phyloP scores from a whole-genome alignment of 441 rosid genomes.

The Adansonia gregorii region DNA sequence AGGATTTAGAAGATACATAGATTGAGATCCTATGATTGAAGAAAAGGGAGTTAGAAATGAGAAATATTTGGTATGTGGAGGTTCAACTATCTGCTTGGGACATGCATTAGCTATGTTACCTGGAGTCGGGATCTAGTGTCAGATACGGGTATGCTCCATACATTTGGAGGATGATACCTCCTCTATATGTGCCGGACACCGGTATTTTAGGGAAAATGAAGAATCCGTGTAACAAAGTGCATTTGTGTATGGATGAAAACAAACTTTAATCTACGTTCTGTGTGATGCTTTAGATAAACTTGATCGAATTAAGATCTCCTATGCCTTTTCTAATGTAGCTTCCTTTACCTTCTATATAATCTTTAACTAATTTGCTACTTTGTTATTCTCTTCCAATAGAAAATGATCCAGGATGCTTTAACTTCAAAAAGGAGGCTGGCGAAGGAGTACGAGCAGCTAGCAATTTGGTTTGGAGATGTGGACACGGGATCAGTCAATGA shows the following conservation, averaged over 20 bases:
- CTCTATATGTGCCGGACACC: too few species aligned
- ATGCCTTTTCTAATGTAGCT: background rate
- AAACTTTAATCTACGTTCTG: background rate
- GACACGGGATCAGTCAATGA: constrained; percentile 42
- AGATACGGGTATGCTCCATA: too few species aligned
- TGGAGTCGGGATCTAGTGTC: too few species aligned
- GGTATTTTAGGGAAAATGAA: too few species aligned
- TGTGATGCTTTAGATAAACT: background rate
- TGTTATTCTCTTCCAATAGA: constrained; percentile 37
- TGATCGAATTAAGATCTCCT: background rate
- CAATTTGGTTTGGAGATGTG: constrained; percentile 71
- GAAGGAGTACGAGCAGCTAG: constrained; percentile 76
- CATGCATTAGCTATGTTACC: too few species aligned
- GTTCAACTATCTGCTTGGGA: background rate
- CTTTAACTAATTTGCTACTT: constrained; percentile 13
- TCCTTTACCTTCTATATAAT: background rate
- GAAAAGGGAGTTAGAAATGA: background rate
- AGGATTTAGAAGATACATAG: background rate
- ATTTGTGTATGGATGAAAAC: background rate
- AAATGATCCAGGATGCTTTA: constrained; percentile 67
- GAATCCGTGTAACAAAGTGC: background rate
- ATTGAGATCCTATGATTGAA: background rate
- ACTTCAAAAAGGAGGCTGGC: constrained; percentile 52
- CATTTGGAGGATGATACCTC: too few species aligned
- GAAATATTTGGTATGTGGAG: background rate